These are phyloP conservation scores for Aureobasidium sp. DNA, from an alignment of 2,329 filamentous ascomycete species.

Conservation along the genomic window DNA sequence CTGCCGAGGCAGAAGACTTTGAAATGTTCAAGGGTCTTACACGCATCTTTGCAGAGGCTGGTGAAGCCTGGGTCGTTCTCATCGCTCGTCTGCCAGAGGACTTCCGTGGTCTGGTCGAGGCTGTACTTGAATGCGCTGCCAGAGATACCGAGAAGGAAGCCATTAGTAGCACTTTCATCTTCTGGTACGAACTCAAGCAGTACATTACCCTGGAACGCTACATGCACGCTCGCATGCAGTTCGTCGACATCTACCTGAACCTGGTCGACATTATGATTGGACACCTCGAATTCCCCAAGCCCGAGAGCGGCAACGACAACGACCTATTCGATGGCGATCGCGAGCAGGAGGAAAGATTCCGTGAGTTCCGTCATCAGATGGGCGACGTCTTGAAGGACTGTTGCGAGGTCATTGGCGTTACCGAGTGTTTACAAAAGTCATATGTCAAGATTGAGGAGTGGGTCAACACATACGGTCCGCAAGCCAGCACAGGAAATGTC, in stretches of 20 bases:
- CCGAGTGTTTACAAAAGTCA: slow-evolving; percentile 84
- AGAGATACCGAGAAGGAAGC: slow-evolving; percentile 85
- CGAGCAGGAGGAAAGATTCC: slow-evolving; percentile 93
- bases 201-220: slow-evolving; percentile 89
- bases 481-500: slow-evolving; percentile 66
- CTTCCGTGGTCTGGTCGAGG: slow-evolving; percentile 80
- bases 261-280: slow-evolving; percentile 89
- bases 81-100: slow-evolving; percentile 76
- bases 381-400: slow-evolving; percentile 96
- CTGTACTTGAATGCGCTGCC: slow-evolving; percentile 83
- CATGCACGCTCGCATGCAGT: slow-evolving; percentile 67
- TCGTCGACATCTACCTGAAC: slow-evolving; percentile 76
- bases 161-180: slow-evolving; percentile 87
- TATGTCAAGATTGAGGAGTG: slow-evolving; percentile 79
- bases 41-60: slow-evolving; percentile 84
- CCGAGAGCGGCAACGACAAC: slow-evolving; percentile 63
- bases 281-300: slow-evolving; percentile 78
- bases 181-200: slow-evolving; percentile 98
- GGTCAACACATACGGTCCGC: slow-evolving; percentile 73
- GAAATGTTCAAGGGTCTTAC: slow-evolving; percentile 86
- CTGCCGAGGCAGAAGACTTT: slow-evolving; percentile 71
- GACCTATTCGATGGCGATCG: slow-evolving; percentile 95
- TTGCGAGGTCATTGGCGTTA: slow-evolving; percentile 91
- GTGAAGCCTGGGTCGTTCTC: slow-evolving; percentile 87
- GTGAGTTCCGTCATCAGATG: slow-evolving; percentile 94